These are phyloP conservation scores for Umbilicus rupestris DNA, from an alignment of 164 flowering plant genomes.

Conservation along the genomic window DNA sequence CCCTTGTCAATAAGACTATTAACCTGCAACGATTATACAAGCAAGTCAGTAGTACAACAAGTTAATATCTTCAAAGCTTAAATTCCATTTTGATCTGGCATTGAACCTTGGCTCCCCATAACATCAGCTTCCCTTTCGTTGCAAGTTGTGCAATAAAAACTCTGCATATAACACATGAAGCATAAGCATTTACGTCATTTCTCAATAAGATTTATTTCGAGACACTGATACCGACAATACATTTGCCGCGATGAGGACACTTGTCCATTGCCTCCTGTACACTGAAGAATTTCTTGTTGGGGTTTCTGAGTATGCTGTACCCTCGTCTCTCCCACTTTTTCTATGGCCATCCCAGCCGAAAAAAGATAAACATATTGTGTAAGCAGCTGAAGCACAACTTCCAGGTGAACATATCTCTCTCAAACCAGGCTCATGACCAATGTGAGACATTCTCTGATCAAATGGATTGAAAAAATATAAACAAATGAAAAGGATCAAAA, in stretches of 20 bases:
- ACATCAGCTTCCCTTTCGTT: slow-evolving; percentile 49
- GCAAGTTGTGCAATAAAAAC: slow-evolving; percentile 56
- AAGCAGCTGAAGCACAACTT: slow-evolving; percentile 22
- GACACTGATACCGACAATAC: slow-evolving; percentile 44
- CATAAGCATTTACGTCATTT: slow-evolving; percentile 9
- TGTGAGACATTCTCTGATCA: slow-evolving; percentile 32
- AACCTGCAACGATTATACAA: slow-evolving; percentile 32
- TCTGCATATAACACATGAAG: slow-evolving; percentile 27
- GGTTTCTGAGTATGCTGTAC: slow-evolving; percentile 20
- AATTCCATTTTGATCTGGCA: neutral
- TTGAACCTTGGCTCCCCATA: slow-evolving; percentile 90
- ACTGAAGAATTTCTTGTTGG: slow-evolving; percentile 23
- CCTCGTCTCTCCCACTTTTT: slow-evolving; percentile 15
- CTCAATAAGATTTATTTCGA: neutral
- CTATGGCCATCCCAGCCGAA: slow-evolving; percentile 33
- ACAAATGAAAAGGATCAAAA: neutral
- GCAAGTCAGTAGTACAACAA: slow-evolving; percentile 11
- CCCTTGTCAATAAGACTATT: slow-evolving; percentile 73
- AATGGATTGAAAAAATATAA: slow-evolving; percentile 5
- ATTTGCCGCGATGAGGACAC: slow-evolving; percentile 52
- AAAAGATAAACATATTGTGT: slow-evolving; percentile 32
- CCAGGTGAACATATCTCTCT: slow-evolving; percentile 22
- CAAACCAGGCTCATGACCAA: slow-evolving; percentile 20
- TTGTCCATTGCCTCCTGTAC: slow-evolving; percentile 49
- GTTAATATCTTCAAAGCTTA: slow-evolving; percentile 1